Base-by-base conservation (phyloP, 306 rosid genomes). In the Abrus precatorius region DNA sequence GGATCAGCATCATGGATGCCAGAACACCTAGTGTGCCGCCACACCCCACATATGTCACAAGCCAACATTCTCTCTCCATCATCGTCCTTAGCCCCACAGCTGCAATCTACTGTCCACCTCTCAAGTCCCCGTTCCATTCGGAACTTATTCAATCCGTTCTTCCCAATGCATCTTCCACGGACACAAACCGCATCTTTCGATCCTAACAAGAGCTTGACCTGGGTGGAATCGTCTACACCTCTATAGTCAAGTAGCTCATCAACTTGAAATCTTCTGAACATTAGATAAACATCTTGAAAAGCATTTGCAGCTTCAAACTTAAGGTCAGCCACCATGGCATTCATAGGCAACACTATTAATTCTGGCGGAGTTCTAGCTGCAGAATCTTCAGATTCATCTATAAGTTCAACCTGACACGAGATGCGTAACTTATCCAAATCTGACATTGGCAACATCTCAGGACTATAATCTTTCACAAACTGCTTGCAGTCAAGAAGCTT, bases 51-150 rank as follows among this genome's bases (percentile, higher is more conserved):
- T 4, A 69, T 11, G 76, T 95, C 99, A 49, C 99, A 95, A 10
- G 98, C 97, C 87, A 93, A 48, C 99, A 95, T 95, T 81, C 98
- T 89, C 89, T 95, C 99, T 34, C 99, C 99, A 56, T 95, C 99
- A 52, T 95, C 99, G 59, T 95, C 98, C 84, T 88, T 91, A 2
- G 98, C 96, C 57, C 98, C 98, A 28, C 99, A 95, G 79, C 79
- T 83, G 84, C 99, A 95, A 56, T 95, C 98, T 6, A 95, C 98
- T 0, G 98, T 95, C 99, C 99, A 95, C 82, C 96, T 85, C 87
- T 95, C 99, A 27, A 89, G 74, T 57, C 99, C 99, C 3, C 98
- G 87, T 82, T 95, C 99, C 97, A 93, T 95, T 78, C 89, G 86
- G 77, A 84, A 95, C 89, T 89, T 90, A 72, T 84, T 88, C 81